Percentiles rank a stretch among this genome's conserved stretches.
These are phyloP conservation scores for Ceratobasidium sp. DNA, from an alignment of 1,284 basidiomycete species.

Conservation along the genomic window DNA sequence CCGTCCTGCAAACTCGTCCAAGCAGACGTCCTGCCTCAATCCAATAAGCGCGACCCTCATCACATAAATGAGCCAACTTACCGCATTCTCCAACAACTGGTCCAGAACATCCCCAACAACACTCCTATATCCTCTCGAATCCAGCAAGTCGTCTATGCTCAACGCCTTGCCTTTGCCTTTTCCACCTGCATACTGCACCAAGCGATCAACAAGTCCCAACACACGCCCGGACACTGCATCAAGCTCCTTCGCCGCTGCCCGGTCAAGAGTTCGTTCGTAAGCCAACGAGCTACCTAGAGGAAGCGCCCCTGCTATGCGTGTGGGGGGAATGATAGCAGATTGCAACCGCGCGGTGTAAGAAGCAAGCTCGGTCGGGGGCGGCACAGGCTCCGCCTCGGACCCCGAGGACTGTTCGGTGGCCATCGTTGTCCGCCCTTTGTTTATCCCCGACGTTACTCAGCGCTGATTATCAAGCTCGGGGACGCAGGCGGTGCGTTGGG, in stretches of 20 bases:
- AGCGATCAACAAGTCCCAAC: conserved; percentile 69
- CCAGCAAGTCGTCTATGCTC: conserved; percentile 53
- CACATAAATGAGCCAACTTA: conserved; percentile 55
- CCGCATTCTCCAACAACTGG: conserved; percentile 83
- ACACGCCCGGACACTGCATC: conserved; percentile 71
- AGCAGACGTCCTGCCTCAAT: conserved; percentile 71
- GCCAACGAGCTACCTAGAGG: conserved; percentile 66
- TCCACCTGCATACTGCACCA: conserved; percentile 63
- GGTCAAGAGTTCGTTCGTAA: conserved; percentile 87
- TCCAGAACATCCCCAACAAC: conserved; percentile 86
- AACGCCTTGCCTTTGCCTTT: conserved; percentile 60
- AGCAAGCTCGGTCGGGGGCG: conserved; percentile 36
- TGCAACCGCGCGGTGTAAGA: conserved; percentile 40
- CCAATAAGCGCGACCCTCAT: conserved; percentile 22
- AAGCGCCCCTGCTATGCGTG: conserved; percentile 27
- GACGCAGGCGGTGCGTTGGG: neutral
- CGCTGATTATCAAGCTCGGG: neutral
- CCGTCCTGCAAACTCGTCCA: conserved; percentile 80
- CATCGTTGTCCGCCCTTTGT: conserved; percentile 15
- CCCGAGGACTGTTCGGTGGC: conserved; percentile 17
- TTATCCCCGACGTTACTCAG: too few species aligned
- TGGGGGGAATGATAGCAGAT: conserved; percentile 41
- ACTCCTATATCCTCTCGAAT: conserved; percentile 77
- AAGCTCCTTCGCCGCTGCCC: conserved; percentile 70
- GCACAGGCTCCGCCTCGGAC: conserved; percentile 27